Percentiles rank a stretch among this genome's conserved stretches.
Evolutionary conservation across 805 yeast genomes (phyloP).

Genomic region (Starmerella gropengiesseri): DNA sequence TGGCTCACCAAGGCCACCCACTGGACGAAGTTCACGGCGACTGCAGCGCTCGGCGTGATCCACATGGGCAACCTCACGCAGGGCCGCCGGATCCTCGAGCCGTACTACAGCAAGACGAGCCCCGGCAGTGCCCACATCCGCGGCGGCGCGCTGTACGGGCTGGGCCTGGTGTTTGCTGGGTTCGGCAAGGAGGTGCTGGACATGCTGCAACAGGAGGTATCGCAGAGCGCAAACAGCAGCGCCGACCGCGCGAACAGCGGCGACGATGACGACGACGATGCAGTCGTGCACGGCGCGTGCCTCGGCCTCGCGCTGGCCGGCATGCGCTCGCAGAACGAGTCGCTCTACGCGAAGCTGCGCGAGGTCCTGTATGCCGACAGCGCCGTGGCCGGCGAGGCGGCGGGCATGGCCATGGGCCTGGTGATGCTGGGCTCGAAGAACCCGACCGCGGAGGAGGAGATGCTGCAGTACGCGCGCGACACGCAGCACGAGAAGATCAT

Average conservation of each 20-base stretch:
- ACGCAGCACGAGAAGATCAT: constrained; percentile 93
- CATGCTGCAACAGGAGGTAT: constrained; percentile 61
- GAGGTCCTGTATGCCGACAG: constrained; percentile 80
- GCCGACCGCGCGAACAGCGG: constrained; percentile 30
- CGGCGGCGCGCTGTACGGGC: constrained; percentile 89
- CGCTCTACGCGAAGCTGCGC: constrained; percentile 69
- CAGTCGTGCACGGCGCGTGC: constrained; percentile 88
- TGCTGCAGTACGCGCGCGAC: constrained; percentile 84
- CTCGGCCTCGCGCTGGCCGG: constrained; percentile 94
- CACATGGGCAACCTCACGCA: constrained; percentile 90
- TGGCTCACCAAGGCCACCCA: constrained; percentile 97
- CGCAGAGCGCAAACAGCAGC: constrained; percentile 23
- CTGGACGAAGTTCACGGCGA: constrained; percentile 96
- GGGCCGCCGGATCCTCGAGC: constrained; percentile 76
- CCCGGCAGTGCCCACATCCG: constrained; percentile 72
- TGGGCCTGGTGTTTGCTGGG: constrained; percentile 91
- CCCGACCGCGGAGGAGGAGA: constrained; percentile 55
- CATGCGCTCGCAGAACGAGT: constrained; percentile 73
- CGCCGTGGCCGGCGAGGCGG: constrained; percentile 91
- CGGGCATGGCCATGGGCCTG: constrained; percentile 91
- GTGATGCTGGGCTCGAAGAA: constrained; percentile 88
- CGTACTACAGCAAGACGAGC: constrained; percentile 73
- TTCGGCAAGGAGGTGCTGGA: constrained; percentile 77
- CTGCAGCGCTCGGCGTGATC: constrained; percentile 95
- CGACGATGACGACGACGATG: constrained; percentile 53